Conservation (phyloP, 495 filamentous ascomycete genomes). For the Penicillium robsamsonii region DNA sequence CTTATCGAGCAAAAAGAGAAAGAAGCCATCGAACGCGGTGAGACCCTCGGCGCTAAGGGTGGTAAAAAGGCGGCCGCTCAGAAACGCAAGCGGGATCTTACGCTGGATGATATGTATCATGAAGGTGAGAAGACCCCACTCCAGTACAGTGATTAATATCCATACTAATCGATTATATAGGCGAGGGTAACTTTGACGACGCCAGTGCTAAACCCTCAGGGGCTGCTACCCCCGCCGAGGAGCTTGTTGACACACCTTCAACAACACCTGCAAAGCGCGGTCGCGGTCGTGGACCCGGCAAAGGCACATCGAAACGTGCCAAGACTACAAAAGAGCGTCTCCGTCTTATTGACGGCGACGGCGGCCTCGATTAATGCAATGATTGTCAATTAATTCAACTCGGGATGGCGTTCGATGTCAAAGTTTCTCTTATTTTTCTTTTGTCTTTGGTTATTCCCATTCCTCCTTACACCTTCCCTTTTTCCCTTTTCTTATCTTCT, state of each 20-base stretch:
- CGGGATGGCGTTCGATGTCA: conserved; percentile 34
- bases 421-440: conserved; percentile 14
- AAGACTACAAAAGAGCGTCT: conserved; percentile 89
- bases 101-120: conserved; percentile 96
- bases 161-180: conserved; percentile 47
- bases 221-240: conserved; percentile 74
- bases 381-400: conserved; percentile 27
- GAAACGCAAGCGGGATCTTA: conserved; percentile 73
- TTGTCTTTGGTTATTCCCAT: conserved; percentile 1
- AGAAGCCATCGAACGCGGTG: conserved; percentile 64
- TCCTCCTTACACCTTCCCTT: conserved; percentile 14
- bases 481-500: conserved; percentile 18
- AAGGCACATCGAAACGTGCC: conserved; percentile 72
- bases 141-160: not conserved
- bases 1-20: conserved; percentile 86
- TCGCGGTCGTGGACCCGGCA: conserved; percentile 45
- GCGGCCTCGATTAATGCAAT: conserved; percentile 36
- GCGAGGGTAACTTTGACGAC: conserved; percentile 93
- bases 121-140: conserved; percentile 60
- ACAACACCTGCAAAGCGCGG: conserved; percentile 53
- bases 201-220: conserved; percentile 75
- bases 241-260: conserved; percentile 44
- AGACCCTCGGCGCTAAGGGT: conserved; percentile 51
- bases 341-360: conserved; percentile 79
- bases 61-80: conserved; percentile 53